These are phyloP conservation scores for Calocybe cyanea DNA, from an alignment of 768 basidiomycete species.

Conservation along the genomic window DNA sequence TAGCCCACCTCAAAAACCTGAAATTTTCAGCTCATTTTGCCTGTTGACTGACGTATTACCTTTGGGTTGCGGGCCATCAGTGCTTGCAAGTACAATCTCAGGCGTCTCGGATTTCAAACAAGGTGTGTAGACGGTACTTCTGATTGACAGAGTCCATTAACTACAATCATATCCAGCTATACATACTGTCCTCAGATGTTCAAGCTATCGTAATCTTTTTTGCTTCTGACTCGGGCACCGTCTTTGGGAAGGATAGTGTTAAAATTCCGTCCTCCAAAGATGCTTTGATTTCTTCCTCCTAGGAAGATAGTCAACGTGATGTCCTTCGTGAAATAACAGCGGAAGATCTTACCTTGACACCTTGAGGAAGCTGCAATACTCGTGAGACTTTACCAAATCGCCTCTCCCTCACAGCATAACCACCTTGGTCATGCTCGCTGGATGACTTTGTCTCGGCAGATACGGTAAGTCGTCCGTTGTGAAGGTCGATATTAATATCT, in stretches of 20 bases:
- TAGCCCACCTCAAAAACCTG: too few relatives aligned
- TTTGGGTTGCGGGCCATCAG: too few relatives aligned
- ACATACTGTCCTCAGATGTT: neutral
- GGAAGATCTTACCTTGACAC: slow-evolving; percentile 35
- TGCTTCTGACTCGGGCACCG: slow-evolving; percentile 32
- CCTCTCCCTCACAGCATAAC: slow-evolving; percentile 40
- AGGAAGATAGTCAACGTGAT: slow-evolving; percentile 1
- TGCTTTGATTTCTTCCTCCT: slow-evolving; percentile 43
- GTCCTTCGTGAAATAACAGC: neutral
- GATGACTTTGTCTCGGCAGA: slow-evolving; percentile 35
- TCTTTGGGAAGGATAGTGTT: slow-evolving; percentile 43
- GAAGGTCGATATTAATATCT: slow-evolving; percentile 41
- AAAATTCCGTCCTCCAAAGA: slow-evolving; percentile 43
- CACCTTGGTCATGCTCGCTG: slow-evolving; percentile 24
- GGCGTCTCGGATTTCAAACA: too few relatives aligned
- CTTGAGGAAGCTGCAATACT: slow-evolving; percentile 39
- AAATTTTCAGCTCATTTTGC: too few relatives aligned
- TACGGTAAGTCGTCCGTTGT: slow-evolving; percentile 40
- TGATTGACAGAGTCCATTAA: too few relatives aligned
- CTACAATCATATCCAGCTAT: too few relatives aligned
- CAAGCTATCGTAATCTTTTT: slow-evolving; percentile 34
- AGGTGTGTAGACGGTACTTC: too few relatives aligned
- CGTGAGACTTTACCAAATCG: slow-evolving; percentile 43
- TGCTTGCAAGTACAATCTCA: too few relatives aligned
- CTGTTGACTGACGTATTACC: too few relatives aligned